phyloP scores from a whole-genome alignment of 495 filamentous ascomycete genomes.

The Physcia stellaris region DNA sequence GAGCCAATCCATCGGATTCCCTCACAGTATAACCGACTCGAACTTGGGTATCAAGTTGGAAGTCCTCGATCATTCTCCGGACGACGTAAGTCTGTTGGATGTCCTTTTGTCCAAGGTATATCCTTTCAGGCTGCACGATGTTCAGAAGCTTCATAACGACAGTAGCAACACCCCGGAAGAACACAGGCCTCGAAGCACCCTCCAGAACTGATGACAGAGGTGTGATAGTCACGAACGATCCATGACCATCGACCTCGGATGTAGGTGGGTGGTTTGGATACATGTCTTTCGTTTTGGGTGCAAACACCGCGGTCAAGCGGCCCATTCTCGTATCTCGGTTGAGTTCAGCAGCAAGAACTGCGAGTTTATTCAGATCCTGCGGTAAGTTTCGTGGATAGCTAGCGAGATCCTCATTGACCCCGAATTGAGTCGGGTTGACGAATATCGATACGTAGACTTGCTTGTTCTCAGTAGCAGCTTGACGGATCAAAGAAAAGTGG shows the following conservation, averaged over 20 bases:
- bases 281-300: constrained; percentile 69
- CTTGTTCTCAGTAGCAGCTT: constrained; percentile 71
- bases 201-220: constrained; percentile 71
- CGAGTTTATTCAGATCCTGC: constrained; percentile 51
- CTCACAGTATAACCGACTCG: constrained; percentile 58
- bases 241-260: constrained; percentile 61
- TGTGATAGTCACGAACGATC: constrained; percentile 88
- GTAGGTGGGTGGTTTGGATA: constrained; percentile 75
- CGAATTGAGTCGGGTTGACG: constrained; percentile 96
- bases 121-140: constrained; percentile 69
- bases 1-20: constrained; percentile 76
- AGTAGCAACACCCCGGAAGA: constrained; percentile 92
- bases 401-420: constrained; percentile 71
- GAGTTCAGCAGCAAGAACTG: constrained; percentile 56
- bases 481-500: constrained; percentile 75
- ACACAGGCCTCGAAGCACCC: constrained; percentile 77
- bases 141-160: constrained; percentile 98
- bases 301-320: constrained; percentile 68
- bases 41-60: constrained; percentile 67
- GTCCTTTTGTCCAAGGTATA: constrained; percentile 97
- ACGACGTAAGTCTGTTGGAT: constrained; percentile 92
- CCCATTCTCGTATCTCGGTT: constrained; percentile 42
- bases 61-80: constrained; percentile 72
- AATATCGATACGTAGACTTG: constrained; percentile 81
- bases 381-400: constrained; percentile 89